A percentile compares a stretch with the other conserved stretches of the same genome.
Evolutionary conservation across 1,284 basidiomycete genomes (phyloP).

Genomic region (Ganoderma boninense): DNA sequence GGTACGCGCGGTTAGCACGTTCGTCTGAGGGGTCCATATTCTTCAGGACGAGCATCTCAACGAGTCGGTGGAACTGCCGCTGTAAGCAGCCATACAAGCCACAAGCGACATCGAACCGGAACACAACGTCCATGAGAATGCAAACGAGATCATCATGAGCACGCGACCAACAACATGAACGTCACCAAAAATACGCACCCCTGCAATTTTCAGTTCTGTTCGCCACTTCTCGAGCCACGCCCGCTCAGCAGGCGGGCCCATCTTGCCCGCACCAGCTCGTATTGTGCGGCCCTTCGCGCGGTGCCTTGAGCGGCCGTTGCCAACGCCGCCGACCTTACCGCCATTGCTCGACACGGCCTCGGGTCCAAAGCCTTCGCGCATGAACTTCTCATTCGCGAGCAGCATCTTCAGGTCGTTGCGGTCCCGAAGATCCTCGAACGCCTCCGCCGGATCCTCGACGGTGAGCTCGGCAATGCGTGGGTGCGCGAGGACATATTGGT

Average conservation of each 20-base stretch:
- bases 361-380: constrained; percentile 68
- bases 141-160: constrained; percentile 18
- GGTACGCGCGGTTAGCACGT: constrained; percentile 68
- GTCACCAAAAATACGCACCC: constrained; percentile 56
- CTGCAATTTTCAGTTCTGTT: constrained; percentile 88
- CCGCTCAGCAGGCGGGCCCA: constrained; percentile 81
- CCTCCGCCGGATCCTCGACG: constrained; percentile 97
- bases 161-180: not conserved
- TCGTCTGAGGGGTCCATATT: constrained; percentile 73
- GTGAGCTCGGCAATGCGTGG: constrained; percentile 88
- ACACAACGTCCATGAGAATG: not conserved
- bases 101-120: constrained; percentile 6
- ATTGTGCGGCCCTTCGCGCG: constrained; percentile 48
- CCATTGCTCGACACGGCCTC: constrained; percentile 53
- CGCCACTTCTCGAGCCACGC: constrained; percentile 86
- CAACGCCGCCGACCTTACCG: constrained; percentile 53
- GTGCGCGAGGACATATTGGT: constrained; percentile 76
- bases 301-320: constrained; percentile 60
- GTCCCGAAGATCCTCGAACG: constrained; percentile 95
- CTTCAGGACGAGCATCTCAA: constrained; percentile 91
- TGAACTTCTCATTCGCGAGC: constrained; percentile 69
- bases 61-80: constrained; percentile 92
- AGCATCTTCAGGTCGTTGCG: constrained; percentile 90
- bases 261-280: constrained; percentile 71
- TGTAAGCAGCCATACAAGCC: constrained; percentile 45